phyloP scores from a whole-genome alignment of 208 protist genomes.

The Trypanosoma caninum region DNA sequence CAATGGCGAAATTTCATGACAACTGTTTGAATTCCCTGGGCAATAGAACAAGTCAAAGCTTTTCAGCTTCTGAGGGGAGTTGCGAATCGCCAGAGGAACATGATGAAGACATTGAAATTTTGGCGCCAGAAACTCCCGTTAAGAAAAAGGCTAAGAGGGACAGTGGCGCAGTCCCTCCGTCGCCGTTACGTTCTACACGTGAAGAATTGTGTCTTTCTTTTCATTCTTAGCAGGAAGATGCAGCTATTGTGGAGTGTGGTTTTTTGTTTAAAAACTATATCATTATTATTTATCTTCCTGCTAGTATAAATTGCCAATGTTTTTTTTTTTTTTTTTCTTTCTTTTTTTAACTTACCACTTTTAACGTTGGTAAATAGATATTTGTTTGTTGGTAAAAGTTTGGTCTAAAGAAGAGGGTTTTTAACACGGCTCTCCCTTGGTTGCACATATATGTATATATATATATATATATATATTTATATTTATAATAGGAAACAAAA shows the following conservation, averaged over 20 bases:
- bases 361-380: too few relatives aligned
- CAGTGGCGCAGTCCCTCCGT: constrained; percentile 15
- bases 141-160: constrained; percentile 20
- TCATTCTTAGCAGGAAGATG: neutral
- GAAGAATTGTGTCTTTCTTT: neutral
- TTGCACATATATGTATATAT: too few relatives aligned
- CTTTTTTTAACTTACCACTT: constrained; percentile 8
- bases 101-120: constrained; percentile 20
- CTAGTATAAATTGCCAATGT: neutral
- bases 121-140: constrained; percentile 23
- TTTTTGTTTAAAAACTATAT: neutral
- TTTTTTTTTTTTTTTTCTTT: constrained; percentile 17
- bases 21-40: neutral
- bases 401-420: too few relatives aligned
- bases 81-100: neutral
- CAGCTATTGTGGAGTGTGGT: neutral
- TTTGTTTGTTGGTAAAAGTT: too few relatives aligned
- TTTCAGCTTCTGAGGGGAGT: neutral
- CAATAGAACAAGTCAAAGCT: neutral
- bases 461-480: too few relatives aligned
- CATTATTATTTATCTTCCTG: neutral
- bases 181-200: constrained; percentile 14
- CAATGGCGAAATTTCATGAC: neutral
- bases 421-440: too few relatives aligned
- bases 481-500: too few relatives aligned